Evolutionary conservation across 768 basidiomycete genomes (phyloP), one percentile per base, ranked within the genome.

Genomic region (Hemileccinum rubropunctum): DNA sequence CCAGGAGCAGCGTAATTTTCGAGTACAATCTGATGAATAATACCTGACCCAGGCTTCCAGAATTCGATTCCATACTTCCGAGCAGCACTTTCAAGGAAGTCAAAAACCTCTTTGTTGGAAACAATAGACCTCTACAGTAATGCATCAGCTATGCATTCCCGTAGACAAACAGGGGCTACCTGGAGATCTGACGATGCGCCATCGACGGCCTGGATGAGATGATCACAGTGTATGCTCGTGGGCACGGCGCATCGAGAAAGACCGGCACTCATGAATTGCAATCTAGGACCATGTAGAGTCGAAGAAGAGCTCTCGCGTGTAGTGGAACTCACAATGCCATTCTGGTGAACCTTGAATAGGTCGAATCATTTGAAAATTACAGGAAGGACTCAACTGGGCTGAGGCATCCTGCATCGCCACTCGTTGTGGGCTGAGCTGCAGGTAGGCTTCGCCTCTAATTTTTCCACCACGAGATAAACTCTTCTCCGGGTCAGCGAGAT

Each of bases 231-330:
- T 54, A 99, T 97, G 54, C 89, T 91, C 7, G 86, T 81, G 28
- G 89, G 89, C 1, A 98, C 95, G 14, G 90, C 89, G 61, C 86
- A 89, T 53, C 79, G 78, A 21, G 82, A 70, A 45, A 97, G 80
- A 17, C 91, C 92, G 49, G 95, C 95, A 45, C 95, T 95, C 91
- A 97, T 98, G 71, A 98, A 99, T 72, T 99, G 97, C 51, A 99
- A 72, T 52, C 95, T 86, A 46, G 60, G 58, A 39, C 18, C 38
- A 27, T 26, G 35, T 57, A 35, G 51, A 49, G 30, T 34, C n/a
- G 26, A 47, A 47, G 47, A 45, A 45, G 6, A 33, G 20, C 48
- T 42, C 37, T 33, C 32, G 18, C 45, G 36, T 9, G 11, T 23
- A 39, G 34, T 2, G 3, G 28, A 11, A 60, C 83, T 73, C 68